Percentiles rank a stretch among this genome's conserved stretches.
phyloP scores from a whole-genome alignment of 768 basidiomycete species.

The Kwoniella sp. region DNA sequence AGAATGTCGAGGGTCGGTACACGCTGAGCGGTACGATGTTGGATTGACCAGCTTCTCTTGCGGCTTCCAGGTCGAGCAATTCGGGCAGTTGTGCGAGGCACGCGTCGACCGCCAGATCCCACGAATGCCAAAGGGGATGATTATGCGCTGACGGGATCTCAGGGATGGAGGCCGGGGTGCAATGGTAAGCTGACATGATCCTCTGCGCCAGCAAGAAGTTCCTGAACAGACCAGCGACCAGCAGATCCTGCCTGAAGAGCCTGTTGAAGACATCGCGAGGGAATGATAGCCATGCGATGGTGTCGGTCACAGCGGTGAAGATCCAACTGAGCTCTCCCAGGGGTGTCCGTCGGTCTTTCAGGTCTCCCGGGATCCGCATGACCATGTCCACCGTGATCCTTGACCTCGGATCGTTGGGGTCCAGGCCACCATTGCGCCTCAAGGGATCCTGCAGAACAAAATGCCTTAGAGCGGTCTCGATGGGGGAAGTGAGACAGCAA shows the following conservation, averaged over 20 bases:
- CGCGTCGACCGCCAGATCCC: constrained; percentile 95
- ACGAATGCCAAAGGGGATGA: constrained; percentile 91
- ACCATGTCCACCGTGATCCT: constrained; percentile 71
- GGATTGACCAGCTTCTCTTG: constrained; percentile 18
- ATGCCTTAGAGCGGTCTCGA: constrained; percentile 92
- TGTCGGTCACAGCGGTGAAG: constrained; percentile 97
- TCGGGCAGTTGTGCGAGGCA: constrained; percentile 90
- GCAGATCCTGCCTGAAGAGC: constrained; percentile 87
- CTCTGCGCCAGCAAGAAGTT: constrained; percentile 96
- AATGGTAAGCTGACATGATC: constrained; percentile 96
- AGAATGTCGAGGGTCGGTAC: constrained; percentile 86
- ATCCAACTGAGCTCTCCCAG: constrained; percentile 99
- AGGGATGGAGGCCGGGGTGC: constrained; percentile 90
- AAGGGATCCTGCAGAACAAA: constrained; percentile 78
- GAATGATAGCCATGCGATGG: constrained; percentile 98
- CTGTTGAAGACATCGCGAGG: constrained; percentile 88
- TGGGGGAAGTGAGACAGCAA: constrained; percentile 93
- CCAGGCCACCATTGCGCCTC: constrained; percentile 63
- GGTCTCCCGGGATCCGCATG: constrained; percentile 89
- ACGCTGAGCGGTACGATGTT: constrained; percentile 44
- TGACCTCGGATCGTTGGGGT: constrained; percentile 56
- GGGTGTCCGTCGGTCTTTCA: constrained; percentile 93
- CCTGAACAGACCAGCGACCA: constrained; percentile 92
- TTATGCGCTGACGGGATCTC: constrained; percentile 93
- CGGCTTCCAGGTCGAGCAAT: constrained; percentile 52